Evolutionary conservation across 2,329 filamentous ascomycete genomes (phyloP), one percentile per base, ranked within the genome.

Genomic region (Meredithiella fracta): DNA sequence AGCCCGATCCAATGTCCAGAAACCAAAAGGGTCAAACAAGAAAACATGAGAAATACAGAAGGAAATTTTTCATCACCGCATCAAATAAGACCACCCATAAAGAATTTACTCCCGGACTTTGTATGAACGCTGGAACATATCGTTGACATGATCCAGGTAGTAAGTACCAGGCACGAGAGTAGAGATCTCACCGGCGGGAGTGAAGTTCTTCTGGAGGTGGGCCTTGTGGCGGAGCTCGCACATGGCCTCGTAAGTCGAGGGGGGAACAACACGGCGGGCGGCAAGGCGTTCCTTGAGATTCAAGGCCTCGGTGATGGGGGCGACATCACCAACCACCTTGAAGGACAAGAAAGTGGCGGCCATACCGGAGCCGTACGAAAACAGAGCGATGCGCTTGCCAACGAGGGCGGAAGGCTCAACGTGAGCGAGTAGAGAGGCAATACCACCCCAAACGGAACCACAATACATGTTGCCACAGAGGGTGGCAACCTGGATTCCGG

Each of bases 51-150:
- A 31, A 38, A 34, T 51, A 54, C 15, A 50, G 38, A 49, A 40
- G 47, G 22, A 55, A 38, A 49, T 44, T 51, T 44, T 20, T 58
- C 59, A 3, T 56, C 47, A 52, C 54, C 38, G 9, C 17, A 52
- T 17, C 29, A 53, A 23, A 14, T 14, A 38, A 38, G 20, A 38
- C 11, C 7, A 15, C 14, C 17, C n/a, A n/a, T n/a, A n/a, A 22
- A 11, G 9, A 22, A 4, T 62, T 66, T 78, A 90, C 68, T 77
- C 82, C 77, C 90, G 86, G 72, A 90, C 67, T 57, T 75, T 71
- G 70, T 92, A 92, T 67, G 78, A 78, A 64, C 86, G 80, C 73
- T 85, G 82, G 82, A 86, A 92, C 85, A 88, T 88, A 63, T 87
- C 85, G 65, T 92, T 86, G 51, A 92, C 78, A 67, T 83, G 81